Base-by-base conservation (phyloP, 306 rosid genomes). In the Abrus precatorius region DNA sequence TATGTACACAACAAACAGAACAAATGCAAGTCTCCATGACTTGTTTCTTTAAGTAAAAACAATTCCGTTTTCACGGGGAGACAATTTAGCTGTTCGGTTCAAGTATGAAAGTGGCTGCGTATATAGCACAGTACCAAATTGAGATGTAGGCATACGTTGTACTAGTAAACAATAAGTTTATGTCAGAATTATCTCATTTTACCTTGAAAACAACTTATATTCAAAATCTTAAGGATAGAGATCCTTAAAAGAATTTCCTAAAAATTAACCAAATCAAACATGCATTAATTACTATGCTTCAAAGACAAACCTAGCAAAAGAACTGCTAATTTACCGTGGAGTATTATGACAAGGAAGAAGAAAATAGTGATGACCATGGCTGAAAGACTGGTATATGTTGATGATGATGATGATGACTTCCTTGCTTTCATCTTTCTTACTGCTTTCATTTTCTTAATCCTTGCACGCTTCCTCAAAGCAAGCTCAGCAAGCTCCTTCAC, bases 401-500 rank as follows among this genome's bases (percentile, higher is more conserved):
- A 79, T 34, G 85, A 86, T 14, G 92, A 74, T 0, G 90, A 60
- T 0, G 83, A 77, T 9, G 83, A 50, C 74, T 89, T 90, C 56
- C 73, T 81, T 13, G 90, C 87, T 78, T 86, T 91, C 84, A 64
- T 86, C 86, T 78, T 91, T 87, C 82, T 86, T 29, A 75, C 82
- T 4, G 91, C 92, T 48, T 85, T 86, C 76, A 88, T 82, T 78
- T 88, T 84, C 87, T 90, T 87, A 54, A 84, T 76, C 68, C 89
- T 74, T 3, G 88, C 94, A 28, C 97, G 92, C 80, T 90, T 93
- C 77, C 81, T 86, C 85, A 80, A 83, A 2, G 97, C 97, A 38
- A 89, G 81, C 73, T 91, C 91, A 1, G 86, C 64, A 5, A 93
- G 87, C 75, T 89, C 93, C 84, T 81, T 87, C 60, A 93, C 90